Base-by-base conservation (phyloP, 805 yeast species). In the Lipomyces sp. region DNA sequence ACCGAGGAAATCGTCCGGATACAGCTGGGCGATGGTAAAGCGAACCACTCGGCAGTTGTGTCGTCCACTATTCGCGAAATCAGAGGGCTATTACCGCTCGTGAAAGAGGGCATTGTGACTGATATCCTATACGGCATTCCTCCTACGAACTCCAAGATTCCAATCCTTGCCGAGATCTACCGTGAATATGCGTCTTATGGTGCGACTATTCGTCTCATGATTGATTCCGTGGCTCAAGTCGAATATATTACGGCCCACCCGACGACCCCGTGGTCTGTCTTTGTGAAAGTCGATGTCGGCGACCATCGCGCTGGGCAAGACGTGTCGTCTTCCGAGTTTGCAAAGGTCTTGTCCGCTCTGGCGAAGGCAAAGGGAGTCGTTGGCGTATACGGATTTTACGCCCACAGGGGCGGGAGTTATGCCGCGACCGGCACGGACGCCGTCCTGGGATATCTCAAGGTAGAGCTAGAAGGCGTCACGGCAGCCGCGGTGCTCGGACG, bases 391-490 rank as follows among this genome's bases (percentile, higher is more conserved):
- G 95, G 95, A 0, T 78, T 85, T 60, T 86, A 86, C 65, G 81
- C 85, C 35, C 93, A 86, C 68, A 86, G 88, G 1, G 95, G 95
- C 2, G 86, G 82, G 62, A 81, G 90, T 0, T 86, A 86, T 61
- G 69, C 69, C 1, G 70, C 83, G 0, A 65, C 67, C 5, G 66
- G 73, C 16, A 63, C 68, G 26, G 70, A 70, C 1, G 74, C 73
- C 28, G 85, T 86, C 0, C 73, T 73, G 45, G 62, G 61, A 2
- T 71, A 66, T 34, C 65, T 86, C 32, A 42, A 76, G n/a, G 75
- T 75, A 23, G 95, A 86, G 60, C 72, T 85, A 33, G 63, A 61
- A 4, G 76, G 78, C 34, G 86, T 79, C 3, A 75, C 79, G 55
- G 63, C 63, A 8, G 91, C 88, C 1, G 77, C 75, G 3, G 60